Percentiles rank a stretch among this genome's conserved stretches.
phyloP scores from a whole-genome alignment of 192 early-diverging fungal species.

The Linnemannia zychae region DNA sequence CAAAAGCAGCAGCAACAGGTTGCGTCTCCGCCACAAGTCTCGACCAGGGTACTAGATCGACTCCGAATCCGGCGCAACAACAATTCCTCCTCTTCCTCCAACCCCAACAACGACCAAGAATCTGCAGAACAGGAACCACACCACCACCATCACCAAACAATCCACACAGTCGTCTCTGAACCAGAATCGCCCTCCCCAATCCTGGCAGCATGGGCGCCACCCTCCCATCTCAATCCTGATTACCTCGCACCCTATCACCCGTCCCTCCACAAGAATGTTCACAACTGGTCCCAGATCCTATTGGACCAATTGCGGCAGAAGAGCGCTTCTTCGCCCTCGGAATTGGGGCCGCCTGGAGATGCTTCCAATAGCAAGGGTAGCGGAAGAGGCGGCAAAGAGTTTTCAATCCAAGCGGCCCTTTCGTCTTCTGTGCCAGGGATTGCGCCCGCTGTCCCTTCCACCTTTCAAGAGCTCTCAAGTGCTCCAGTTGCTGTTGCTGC shows the following conservation, averaged over 20 bases:
- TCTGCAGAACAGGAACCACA: slow-evolving; percentile 6
- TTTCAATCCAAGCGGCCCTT: neutral
- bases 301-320: slow-evolving; percentile 31
- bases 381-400: neutral
- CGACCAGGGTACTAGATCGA: neutral
- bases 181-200: slow-evolving; percentile 42
- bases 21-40: neutral
- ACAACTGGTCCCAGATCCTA: slow-evolving; percentile 32
- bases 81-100: neutral
- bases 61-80: neutral
- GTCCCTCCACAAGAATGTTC: slow-evolving; percentile 35
- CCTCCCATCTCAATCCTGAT: slow-evolving; percentile 18
- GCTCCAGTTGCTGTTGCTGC: neutral
- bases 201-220: slow-evolving; percentile 33
- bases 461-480: slow-evolving; percentile 18
- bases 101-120: neutral
- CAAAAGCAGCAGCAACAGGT: too few species aligned
- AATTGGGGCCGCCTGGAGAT: neutral
- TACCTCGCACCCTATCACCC: slow-evolving; percentile 49
- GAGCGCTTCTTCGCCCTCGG: neutral
- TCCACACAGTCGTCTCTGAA: slow-evolving; percentile 32
- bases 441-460: neutral
- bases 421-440: neutral
- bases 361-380: neutral
- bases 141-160: neutral